These are phyloP conservation scores for Trypanosomatidae sp. DNA, from an alignment of 208 protist species.

Conservation along the genomic window DNA sequence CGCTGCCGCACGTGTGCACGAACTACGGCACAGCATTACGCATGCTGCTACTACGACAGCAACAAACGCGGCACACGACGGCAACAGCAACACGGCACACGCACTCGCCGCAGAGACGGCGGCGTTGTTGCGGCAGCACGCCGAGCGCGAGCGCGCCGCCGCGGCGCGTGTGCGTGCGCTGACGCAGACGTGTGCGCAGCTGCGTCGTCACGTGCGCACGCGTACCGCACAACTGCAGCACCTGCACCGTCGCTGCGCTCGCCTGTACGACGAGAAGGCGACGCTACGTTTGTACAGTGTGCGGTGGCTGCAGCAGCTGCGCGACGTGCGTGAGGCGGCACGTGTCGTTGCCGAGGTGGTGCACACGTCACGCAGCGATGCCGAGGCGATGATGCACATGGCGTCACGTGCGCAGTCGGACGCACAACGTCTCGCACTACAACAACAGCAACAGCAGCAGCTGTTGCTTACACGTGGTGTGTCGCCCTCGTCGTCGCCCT, in stretches of 20 bases:
- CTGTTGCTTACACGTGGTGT: too few species aligned
- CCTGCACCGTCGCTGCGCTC: slow-evolving; percentile 16
- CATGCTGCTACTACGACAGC: too few species aligned
- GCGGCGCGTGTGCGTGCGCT: slow-evolving; percentile 27
- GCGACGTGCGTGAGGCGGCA: slow-evolving; percentile 51
- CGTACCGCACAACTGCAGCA: slow-evolving; percentile 12
- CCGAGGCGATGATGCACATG: too few species aligned
- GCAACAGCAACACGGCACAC: too few species aligned
- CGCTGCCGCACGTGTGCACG: slow-evolving; percentile 15
- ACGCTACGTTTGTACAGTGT: slow-evolving; percentile 10
- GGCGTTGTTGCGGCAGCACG: slow-evolving; percentile 27
- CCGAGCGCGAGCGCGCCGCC: slow-evolving; percentile 27
- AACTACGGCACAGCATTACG: slow-evolving; percentile 3
- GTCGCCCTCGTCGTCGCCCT: too few species aligned
- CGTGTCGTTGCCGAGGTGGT: slow-evolving; percentile 55
- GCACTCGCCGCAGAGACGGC: slow-evolving; percentile 31
- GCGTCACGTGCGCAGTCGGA: too few species aligned
- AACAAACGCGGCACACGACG: too few species aligned
- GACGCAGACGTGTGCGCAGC: slow-evolving; percentile 22
- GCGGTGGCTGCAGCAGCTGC: slow-evolving; percentile 29
- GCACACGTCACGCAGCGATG: slow-evolving; percentile 24
- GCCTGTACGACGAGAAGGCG: slow-evolving; percentile 19
- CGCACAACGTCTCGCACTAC: slow-evolving; percentile 12
- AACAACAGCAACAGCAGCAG: slow-evolving; percentile 3
- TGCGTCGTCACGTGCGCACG: slow-evolving; percentile 14